Conservation (phyloP, 2,329 filamentous ascomycete genomes). For the Pseudogymnoascus sp. region DNA sequence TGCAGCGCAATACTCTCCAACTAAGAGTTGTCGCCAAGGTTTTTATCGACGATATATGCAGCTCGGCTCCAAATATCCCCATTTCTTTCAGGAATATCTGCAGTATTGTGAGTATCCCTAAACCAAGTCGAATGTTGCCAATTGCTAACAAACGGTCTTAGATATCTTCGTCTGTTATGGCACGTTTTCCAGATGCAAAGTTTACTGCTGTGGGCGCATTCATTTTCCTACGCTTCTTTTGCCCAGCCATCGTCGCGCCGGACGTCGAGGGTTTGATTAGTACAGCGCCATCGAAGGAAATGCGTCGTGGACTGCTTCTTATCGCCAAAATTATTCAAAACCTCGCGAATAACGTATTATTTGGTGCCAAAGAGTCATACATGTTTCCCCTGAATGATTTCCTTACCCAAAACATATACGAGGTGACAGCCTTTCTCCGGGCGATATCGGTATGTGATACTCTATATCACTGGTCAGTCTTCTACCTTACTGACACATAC, state of each 20-base stretch:
- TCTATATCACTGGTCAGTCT: not conserved
- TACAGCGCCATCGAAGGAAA: conserved; percentile 56
- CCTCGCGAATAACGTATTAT: conserved; percentile 64
- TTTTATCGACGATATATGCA: conserved; percentile 64
- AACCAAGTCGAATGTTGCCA: conserved; percentile 4
- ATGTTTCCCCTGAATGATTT: conserved; percentile 67
- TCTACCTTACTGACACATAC: conserved; percentile 10
- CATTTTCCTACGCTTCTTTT: conserved; percentile 66
- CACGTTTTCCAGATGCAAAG: conserved; percentile 60
- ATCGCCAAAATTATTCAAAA: conserved; percentile 68
- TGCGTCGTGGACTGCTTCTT: conserved; percentile 59
- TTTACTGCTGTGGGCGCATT: conserved; percentile 67
- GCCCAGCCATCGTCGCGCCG: conserved; percentile 63
- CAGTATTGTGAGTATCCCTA: conserved; percentile 46
- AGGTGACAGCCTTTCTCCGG: conserved; percentile 58
- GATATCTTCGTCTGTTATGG: conserved; percentile 57
- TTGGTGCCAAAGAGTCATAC: conserved; percentile 64
- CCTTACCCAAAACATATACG: conserved; percentile 59
- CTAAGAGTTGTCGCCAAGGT: conserved; percentile 61
- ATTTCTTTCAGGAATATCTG: conserved; percentile 60
- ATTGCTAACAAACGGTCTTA: conserved; percentile 21
- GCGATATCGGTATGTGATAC: conserved; percentile 54
- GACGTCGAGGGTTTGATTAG: conserved; percentile 60
- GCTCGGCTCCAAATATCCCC: conserved; percentile 54
- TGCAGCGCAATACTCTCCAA: conserved; percentile 59